A percentile compares a stretch with the other conserved stretches of the same genome.
phyloP scores from a whole-genome alignment of 805 yeast species.

The Millerozyma acaciae region DNA sequence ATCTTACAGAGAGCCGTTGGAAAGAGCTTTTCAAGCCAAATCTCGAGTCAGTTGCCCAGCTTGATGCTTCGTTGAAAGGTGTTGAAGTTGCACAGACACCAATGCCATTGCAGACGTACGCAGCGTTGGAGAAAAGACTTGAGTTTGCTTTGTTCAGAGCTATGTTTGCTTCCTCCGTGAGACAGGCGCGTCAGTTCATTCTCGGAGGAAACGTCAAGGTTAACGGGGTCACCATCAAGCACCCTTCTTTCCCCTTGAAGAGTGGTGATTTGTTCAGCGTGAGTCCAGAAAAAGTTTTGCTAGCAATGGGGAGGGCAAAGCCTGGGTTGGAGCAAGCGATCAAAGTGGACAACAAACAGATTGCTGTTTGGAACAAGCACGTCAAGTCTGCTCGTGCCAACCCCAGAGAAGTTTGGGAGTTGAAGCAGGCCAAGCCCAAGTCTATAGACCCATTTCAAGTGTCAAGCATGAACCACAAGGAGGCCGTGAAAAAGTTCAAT shows the following conservation, averaged over 20 bases:
- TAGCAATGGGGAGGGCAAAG: constrained; percentile 80
- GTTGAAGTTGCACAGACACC: constrained; percentile 63
- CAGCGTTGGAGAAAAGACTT: constrained; percentile 80
- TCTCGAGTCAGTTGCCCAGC: constrained; percentile 81
- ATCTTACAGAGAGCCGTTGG: constrained; percentile 80
- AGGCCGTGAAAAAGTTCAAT: constrained; percentile 28
- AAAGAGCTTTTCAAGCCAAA: constrained; percentile 65
- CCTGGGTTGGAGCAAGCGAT: constrained; percentile 70
- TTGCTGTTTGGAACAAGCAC: constrained; percentile 70
- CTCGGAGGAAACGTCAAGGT: constrained; percentile 78
- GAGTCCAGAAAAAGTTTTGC: constrained; percentile 77
- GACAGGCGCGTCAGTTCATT: constrained; percentile 91
- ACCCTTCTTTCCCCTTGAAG: constrained; percentile 72
- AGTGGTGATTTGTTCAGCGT: constrained; percentile 89
- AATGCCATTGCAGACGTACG: constrained; percentile 81
- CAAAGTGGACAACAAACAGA: constrained; percentile 67
- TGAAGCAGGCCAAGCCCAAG: constrained; percentile 39
- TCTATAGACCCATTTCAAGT: constrained; percentile 28
- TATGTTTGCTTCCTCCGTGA: constrained; percentile 86
- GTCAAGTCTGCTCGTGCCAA: constrained; percentile 54
- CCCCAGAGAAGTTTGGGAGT: constrained; percentile 57
- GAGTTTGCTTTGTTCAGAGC: constrained; percentile 90
- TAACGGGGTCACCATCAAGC: constrained; percentile 73
- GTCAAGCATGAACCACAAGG: constrained; percentile 9
- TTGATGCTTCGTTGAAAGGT: constrained; percentile 75